Evolutionary conservation across 176 grass and related monocot genomes (phyloP).

Genomic region (Aechmea fasciata): DNA sequence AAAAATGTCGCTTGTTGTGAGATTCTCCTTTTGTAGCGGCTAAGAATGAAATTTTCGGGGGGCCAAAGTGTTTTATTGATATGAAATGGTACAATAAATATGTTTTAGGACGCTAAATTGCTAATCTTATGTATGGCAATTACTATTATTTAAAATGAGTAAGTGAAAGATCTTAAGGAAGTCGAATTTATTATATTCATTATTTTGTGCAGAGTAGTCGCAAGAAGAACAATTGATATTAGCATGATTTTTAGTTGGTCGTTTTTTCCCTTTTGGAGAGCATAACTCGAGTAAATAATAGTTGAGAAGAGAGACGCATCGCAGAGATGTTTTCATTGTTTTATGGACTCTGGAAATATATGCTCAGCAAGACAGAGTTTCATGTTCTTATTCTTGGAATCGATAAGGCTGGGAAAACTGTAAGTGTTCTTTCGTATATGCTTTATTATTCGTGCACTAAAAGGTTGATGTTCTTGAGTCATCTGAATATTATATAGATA

Average conservation of each 20-base stretch:
- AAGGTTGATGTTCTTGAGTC: too few species aligned
- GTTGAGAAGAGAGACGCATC: constrained; percentile 4
- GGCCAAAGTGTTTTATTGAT: too few species aligned
- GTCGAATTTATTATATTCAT: not conserved
- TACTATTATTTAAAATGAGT: too few species aligned
- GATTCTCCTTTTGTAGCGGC: too few species aligned
- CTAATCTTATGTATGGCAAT: too few species aligned
- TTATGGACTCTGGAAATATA: constrained; percentile 84
- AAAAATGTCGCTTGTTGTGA: too few species aligned
- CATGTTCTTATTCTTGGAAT: constrained; percentile 92
- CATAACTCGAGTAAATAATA: not conserved
- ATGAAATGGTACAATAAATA: too few species aligned
- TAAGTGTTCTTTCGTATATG: constrained; percentile 33
- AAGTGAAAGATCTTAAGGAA: too few species aligned
- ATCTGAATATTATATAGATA: too few species aligned
- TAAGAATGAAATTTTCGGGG: too few species aligned
- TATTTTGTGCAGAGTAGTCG: not conserved
- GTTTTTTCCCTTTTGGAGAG: not conserved
- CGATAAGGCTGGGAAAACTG: constrained; percentile 93
- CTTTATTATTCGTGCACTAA: not conserved
- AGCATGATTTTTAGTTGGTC: not conserved
- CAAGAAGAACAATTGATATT: not conserved
- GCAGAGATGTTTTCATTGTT: constrained; percentile 90
- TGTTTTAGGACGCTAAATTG: too few species aligned
- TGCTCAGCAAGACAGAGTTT: constrained; percentile 97